phyloP scores from a whole-genome alignment of 2,329 filamentous ascomycete genomes.

The Alternaria triticimaculans region DNA sequence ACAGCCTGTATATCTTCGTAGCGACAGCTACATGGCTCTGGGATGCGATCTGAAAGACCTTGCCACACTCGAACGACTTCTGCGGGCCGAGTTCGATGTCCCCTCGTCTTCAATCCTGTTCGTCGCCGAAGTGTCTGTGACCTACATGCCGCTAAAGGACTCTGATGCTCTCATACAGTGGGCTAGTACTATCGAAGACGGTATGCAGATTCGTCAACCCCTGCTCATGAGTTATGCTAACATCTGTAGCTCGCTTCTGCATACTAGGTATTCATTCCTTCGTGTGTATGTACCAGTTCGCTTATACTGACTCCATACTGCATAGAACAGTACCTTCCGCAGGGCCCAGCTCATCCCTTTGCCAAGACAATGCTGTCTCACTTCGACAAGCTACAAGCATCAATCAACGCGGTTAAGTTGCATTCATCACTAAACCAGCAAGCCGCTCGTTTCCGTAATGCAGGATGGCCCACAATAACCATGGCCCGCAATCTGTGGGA shows the following conservation, averaged over 20 bases:
- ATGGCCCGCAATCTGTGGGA: constrained; percentile 76
- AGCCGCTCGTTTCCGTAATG: constrained; percentile 67
- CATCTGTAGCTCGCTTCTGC: constrained; percentile 73
- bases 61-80: constrained; percentile 62
- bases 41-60: constrained; percentile 82
- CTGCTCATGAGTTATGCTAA: constrained; percentile 9
- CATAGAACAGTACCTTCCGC: constrained; percentile 79
- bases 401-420: constrained; percentile 73
- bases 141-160: constrained; percentile 80
- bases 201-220: constrained; percentile 53
- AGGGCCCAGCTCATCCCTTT: constrained; percentile 80
- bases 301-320: constrained; percentile 4
- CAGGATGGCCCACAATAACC: constrained; percentile 71
- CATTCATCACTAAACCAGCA: constrained; percentile 75
- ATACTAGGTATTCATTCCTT: constrained; percentile 58
- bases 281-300: not conserved
- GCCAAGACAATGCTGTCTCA: constrained; percentile 84
- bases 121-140: constrained; percentile 87
- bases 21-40: constrained; percentile 76
- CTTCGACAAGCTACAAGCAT: constrained; percentile 80
- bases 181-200: constrained; percentile 73
- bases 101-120: constrained; percentile 72
- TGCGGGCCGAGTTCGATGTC: constrained; percentile 66
- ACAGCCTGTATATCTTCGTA: constrained; percentile 49
- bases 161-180: constrained; percentile 79